A percentile compares a stretch with the other conserved stretches of the same genome.
phyloP scores from a whole-genome alignment of 1,139 yeast genomes.

The Wickerhamomyces sp. region DNA sequence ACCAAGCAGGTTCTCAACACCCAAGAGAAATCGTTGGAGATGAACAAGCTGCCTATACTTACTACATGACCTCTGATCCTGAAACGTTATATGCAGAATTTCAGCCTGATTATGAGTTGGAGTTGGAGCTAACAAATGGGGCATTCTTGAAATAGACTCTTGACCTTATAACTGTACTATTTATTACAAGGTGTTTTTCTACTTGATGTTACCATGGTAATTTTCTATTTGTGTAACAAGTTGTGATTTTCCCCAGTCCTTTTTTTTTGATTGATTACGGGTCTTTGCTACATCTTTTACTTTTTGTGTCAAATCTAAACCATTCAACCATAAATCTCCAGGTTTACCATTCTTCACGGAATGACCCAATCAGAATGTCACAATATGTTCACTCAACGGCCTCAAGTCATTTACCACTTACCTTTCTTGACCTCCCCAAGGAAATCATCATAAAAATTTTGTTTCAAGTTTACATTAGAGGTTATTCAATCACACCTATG shows the following conservation, averaged over 20 bases:
- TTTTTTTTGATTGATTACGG: no score
- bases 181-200: not conserved
- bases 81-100: conserved; percentile 69
- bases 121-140: conserved; percentile 30
- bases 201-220: not conserved
- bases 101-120: conserved; percentile 57
- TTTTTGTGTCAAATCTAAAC: no score
- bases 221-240: no score
- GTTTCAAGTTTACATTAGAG: not conserved
- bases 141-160: conserved; percentile 20
- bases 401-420: not conserved
- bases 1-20: conserved; percentile 39
- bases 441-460: conserved; percentile 9
- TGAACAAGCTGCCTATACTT: conserved; percentile 68
- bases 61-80: conserved; percentile 55
- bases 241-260: no score
- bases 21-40: conserved; percentile 43
- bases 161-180: not conserved
- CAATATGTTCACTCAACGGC: no score
- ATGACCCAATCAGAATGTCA: no score
- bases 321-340: no score
- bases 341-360: no score
- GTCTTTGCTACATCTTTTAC: no score
- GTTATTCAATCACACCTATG: conserved; percentile 7
- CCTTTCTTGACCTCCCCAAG: conserved; percentile 8